Percentiles rank a stretch among this genome's conserved stretches.
phyloP scores from a whole-genome alignment of 2,329 filamentous ascomycete species.

The Neophaeococcomyces mojaviensis region DNA sequence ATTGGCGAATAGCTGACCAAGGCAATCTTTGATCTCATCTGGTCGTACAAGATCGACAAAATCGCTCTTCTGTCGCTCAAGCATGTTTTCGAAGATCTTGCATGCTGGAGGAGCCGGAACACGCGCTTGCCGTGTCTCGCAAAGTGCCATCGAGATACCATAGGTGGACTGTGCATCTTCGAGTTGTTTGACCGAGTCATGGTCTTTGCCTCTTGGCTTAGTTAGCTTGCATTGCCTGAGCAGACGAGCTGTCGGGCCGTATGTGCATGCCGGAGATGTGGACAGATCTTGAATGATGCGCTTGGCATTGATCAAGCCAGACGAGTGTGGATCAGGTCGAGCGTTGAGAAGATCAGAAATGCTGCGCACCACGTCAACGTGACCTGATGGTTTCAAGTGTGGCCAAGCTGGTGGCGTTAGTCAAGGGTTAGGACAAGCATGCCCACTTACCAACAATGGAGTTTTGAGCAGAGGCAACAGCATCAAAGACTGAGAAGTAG shows the following conservation, averaged over 20 bases:
- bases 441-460: too few species aligned
- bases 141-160: slow-evolving; percentile 7
- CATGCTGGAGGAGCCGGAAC: slow-evolving; percentile 1
- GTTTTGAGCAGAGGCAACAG: too few species aligned
- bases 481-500: too few species aligned
- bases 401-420: neutral
- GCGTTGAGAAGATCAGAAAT: neutral
- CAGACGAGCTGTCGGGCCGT: slow-evolving; percentile 3
- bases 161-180: slow-evolving; percentile 4
- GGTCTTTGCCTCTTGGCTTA: neutral
- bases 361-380: neutral
- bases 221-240: slow-evolving; percentile 6
- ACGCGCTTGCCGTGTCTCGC: slow-evolving; percentile 7
- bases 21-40: slow-evolving; percentile 3
- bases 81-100: slow-evolving; percentile 1
- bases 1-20: neutral
- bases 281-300: slow-evolving; percentile 6
- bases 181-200: neutral
- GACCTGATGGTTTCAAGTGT: neutral
- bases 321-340: neutral
- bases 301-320: slow-evolving; percentile 3
- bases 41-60: neutral
- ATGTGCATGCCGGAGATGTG: neutral
- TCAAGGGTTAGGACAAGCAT: neutral
- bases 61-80: slow-evolving; percentile 1